Percentiles rank a stretch among this genome's conserved stretches.
Conservation (phyloP, 2,329 filamentous ascomycete genomes). For the Ceratocystis diversiconidia region DNA sequence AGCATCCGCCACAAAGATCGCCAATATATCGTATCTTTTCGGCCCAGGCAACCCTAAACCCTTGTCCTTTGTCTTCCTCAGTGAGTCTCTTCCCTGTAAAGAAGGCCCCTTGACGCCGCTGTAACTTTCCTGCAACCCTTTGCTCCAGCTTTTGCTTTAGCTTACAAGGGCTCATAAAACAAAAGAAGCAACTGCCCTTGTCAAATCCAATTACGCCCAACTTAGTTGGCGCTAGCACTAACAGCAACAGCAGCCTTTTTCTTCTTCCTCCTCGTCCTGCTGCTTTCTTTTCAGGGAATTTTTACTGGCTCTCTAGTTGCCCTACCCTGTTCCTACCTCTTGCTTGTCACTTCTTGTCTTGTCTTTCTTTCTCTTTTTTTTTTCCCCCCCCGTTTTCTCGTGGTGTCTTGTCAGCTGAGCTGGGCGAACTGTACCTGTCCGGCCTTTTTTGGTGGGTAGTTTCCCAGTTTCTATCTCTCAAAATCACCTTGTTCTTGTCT, state of each 20-base stretch:
- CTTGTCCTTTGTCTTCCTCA: background rate
- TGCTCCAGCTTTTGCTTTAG: background rate
- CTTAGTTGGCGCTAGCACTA: background rate
- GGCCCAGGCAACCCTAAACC: background rate
- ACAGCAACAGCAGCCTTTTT: background rate
- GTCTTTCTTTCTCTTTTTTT: background rate
- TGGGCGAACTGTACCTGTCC: background rate
- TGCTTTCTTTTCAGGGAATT: no score
- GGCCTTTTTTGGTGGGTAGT: conserved; percentile 1
- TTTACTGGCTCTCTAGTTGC: no score
- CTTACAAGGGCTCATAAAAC: background rate
- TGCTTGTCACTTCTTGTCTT: background rate
- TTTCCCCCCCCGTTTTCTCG: background rate
- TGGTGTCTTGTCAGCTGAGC: background rate
- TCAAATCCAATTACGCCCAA: background rate
- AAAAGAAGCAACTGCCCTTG: background rate
- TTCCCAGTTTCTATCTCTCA: conserved; percentile 1
- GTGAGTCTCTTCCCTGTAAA: background rate
- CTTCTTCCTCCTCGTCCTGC: background rate
- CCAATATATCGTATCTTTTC: background rate
- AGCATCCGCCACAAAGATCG: background rate
- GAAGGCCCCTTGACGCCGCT: background rate
- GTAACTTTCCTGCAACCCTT: background rate
- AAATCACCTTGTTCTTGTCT: background rate
- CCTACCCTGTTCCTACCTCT: background rate